A percentile compares a stretch with the other conserved stretches of the same genome.
These are phyloP conservation scores for Diutina sp. DNA, from an alignment of 1,139 yeast species.

Conservation along the genomic window DNA sequence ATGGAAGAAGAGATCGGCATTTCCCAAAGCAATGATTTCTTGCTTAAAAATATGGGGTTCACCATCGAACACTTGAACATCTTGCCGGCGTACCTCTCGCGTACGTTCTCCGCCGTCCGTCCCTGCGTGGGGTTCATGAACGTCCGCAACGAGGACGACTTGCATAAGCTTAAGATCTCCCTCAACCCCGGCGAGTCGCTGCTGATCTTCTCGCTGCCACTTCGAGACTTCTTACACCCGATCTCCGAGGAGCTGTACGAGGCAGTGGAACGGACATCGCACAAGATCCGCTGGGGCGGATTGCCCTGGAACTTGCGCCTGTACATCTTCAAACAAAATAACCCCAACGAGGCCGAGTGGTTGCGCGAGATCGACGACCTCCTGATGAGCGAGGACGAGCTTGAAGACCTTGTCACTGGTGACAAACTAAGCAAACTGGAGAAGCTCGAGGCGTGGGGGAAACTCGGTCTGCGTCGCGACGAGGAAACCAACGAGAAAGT, in stretches of 20 bases:
- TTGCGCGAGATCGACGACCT: slow-evolving; percentile 42
- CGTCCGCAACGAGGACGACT: slow-evolving; percentile 9
- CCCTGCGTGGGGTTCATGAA: slow-evolving; percentile 67
- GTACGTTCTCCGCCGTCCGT: slow-evolving; percentile 70
- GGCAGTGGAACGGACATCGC: slow-evolving; percentile 28
- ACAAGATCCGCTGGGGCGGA: slow-evolving; percentile 52
- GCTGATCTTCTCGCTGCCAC: slow-evolving; percentile 55
- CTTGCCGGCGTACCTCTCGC: slow-evolving; percentile 64
- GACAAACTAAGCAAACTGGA: slow-evolving; percentile 3
- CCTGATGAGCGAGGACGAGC: slow-evolving; percentile 33
- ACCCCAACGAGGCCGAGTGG: slow-evolving; percentile 49
- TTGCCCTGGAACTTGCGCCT: slow-evolving; percentile 54
- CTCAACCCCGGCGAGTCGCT: slow-evolving; percentile 67
- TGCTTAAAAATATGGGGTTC: slow-evolving; percentile 36
- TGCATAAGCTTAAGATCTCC: slow-evolving; percentile 21
- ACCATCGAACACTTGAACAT: slow-evolving; percentile 42
- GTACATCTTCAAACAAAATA: slow-evolving; percentile 43
- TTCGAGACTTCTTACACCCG: slow-evolving; percentile 45
- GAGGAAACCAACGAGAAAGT: slow-evolving; percentile 26
- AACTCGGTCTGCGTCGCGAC: slow-evolving; percentile 27
- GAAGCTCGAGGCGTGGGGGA: slow-evolving; percentile 22
- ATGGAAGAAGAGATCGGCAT: slow-evolving; percentile 81
- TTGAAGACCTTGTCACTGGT: slow-evolving; percentile 14
- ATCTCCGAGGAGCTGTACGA: slow-evolving; percentile 22
- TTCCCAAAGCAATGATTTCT: slow-evolving; percentile 31